A percentile compares a stretch with the other conserved stretches of the same genome.
Evolutionary conservation across 2,329 filamentous ascomycete species (phyloP).

Genomic region (Parastagonospora nodorum): DNA sequence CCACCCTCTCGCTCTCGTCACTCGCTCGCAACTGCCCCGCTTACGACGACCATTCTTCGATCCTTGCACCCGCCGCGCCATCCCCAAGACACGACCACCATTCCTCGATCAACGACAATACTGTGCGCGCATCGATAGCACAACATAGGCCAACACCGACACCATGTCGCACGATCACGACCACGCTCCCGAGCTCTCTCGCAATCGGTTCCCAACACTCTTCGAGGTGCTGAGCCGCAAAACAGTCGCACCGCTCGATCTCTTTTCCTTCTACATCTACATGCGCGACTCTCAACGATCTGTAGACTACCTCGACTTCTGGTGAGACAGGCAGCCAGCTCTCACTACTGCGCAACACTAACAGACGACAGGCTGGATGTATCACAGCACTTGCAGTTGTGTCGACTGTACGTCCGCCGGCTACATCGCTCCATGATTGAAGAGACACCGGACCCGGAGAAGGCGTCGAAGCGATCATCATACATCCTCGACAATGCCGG

Average conservation of each 20-base stretch:
- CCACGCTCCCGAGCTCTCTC: conserved; percentile 40
- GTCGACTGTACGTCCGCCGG: conserved; percentile 94
- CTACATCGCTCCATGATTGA: conserved; percentile 90
- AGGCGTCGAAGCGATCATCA: conserved; percentile 83
- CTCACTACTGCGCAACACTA: conserved; percentile 17
- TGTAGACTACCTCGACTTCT: conserved; percentile 98
- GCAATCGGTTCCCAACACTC: conserved; percentile 89
- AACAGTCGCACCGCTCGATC: conserved; percentile 92
- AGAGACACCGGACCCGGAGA: conserved; percentile 88
- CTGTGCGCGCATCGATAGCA: conserved; percentile 23
- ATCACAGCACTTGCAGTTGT: conserved; percentile 97
- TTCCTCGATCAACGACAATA: conserved; percentile 17
- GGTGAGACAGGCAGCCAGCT: conserved; percentile 62
- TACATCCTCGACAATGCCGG: conserved; percentile 71
- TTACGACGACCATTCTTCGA: conserved; percentile 15
- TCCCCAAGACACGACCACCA: too few species aligned
- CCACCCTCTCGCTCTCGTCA: conserved; percentile 13
- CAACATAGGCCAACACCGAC: conserved; percentile 6
- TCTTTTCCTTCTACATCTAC: conserved; percentile 99
- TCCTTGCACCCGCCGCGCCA: too few species aligned
- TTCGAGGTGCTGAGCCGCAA: conserved; percentile 94
- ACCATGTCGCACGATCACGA: conserved; percentile 33
- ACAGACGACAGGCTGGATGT: conserved; percentile 85
- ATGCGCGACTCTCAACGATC: conserved; percentile 99
- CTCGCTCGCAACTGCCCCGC: conserved; percentile 23